These are phyloP conservation scores for Boletus barrowsii DNA, from an alignment of 768 basidiomycete species.

Conservation along the genomic window DNA sequence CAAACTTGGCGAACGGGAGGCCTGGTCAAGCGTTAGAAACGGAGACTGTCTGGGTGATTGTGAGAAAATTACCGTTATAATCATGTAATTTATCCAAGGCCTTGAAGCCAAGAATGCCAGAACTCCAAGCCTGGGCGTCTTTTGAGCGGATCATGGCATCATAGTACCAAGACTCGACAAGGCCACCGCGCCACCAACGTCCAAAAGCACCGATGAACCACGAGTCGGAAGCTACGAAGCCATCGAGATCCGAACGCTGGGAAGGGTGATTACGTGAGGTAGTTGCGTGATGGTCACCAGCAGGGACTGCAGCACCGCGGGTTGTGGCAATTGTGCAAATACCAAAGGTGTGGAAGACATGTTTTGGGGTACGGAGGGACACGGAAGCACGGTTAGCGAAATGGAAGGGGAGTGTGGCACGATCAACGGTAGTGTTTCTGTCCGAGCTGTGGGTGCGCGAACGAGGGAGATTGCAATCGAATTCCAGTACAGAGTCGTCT, in stretches of 20 bases:
- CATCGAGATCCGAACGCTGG: slow-evolving; percentile 37
- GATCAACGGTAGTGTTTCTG: slow-evolving; percentile 18
- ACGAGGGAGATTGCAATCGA: slow-evolving; percentile 27
- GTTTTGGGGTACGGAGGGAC: slow-evolving; percentile 87
- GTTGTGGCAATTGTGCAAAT: slow-evolving; percentile 77
- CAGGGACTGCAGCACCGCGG: slow-evolving; percentile 32
- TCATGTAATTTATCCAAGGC: slow-evolving; percentile 67
- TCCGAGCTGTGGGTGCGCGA: slow-evolving; percentile 26
- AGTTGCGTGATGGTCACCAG: slow-evolving; percentile 58
- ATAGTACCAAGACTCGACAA: slow-evolving; percentile 78
- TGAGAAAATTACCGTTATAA: slow-evolving; percentile 51
- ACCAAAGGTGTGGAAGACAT: slow-evolving; percentile 81
- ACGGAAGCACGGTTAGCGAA: slow-evolving; percentile 93
- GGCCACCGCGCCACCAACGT: slow-evolving; percentile 84
- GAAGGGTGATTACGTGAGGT: slow-evolving; percentile 16
- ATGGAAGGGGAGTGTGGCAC: slow-evolving; percentile 50
- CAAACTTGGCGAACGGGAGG: slow-evolving; percentile 51
- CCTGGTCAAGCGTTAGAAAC: slow-evolving; percentile 32
- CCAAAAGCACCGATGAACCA: slow-evolving; percentile 94
- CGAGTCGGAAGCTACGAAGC: slow-evolving; percentile 62
- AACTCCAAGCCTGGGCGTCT: slow-evolving; percentile 72
- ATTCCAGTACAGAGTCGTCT: slow-evolving; percentile 46
- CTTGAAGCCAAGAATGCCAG: slow-evolving; percentile 76
- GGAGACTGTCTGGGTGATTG: background rate
- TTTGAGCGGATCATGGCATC: slow-evolving; percentile 61